These are phyloP conservation scores for Sequoia sempervirens DNA, from an alignment of 75 land plant species.

Conservation along the genomic window DNA sequence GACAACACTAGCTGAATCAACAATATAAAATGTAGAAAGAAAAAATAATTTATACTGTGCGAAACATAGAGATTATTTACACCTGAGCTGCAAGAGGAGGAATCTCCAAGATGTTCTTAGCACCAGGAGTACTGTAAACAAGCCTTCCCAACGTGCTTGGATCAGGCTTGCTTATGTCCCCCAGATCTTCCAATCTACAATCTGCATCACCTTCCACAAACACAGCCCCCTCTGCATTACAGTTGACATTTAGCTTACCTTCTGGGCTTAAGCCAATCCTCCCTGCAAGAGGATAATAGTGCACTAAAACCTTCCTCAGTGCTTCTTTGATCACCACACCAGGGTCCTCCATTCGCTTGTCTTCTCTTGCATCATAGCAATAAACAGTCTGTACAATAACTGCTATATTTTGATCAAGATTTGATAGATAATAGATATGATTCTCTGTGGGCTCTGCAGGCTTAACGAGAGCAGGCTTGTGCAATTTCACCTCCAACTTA, in stretches of 20 bases:
- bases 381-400: constrained; percentile 63
- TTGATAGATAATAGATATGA: constrained; percentile 69
- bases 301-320: constrained; percentile 58
- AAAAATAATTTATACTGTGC: background rate
- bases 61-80: background rate
- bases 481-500: constrained; percentile 21
- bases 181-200: constrained; percentile 58
- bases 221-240: constrained; percentile 73
- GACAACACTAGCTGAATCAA: background rate
- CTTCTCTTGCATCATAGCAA: constrained; percentile 44
- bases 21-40: background rate
- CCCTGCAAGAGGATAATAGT: constrained; percentile 83
- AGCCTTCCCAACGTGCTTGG: constrained; percentile 65
- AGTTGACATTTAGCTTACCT: constrained; percentile 68
- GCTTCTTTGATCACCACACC: constrained; percentile 48
- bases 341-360: constrained; percentile 41
- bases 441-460: constrained; percentile 52
- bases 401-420: constrained; percentile 84
- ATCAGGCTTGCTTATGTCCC: constrained; percentile 72
- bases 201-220: constrained; percentile 83
- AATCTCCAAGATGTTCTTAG: constrained; percentile 64
- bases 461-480: constrained; percentile 45
- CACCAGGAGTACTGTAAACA: constrained; percentile 75
- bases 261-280: constrained; percentile 67
- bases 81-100: constrained; percentile 87